Evolutionary conservation across 352 stramenopile genomes (phyloP).

Genomic region (Phytophthora hibernalis): DNA sequence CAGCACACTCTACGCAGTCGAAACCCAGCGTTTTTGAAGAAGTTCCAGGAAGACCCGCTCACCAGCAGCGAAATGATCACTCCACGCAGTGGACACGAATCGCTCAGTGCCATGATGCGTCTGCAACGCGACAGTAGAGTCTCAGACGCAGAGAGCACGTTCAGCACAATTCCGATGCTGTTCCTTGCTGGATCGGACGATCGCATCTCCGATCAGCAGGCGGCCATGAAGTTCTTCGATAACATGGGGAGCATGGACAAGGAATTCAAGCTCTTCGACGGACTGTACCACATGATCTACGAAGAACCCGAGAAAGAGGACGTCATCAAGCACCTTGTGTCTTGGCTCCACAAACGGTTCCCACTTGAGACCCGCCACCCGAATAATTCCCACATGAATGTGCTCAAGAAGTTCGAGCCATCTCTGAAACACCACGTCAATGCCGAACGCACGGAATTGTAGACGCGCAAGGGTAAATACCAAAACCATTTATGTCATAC

Average conservation of each 20-base stretch:
- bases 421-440: slow-evolving; percentile 25
- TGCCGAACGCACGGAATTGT: slow-evolving; percentile 33
- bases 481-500: slow-evolving; percentile 19
- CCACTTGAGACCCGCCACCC: slow-evolving; percentile 41
- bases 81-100: slow-evolving; percentile 45
- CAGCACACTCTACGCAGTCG: slow-evolving; percentile 41
- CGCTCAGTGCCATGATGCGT: slow-evolving; percentile 47
- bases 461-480: slow-evolving; percentile 24
- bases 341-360: slow-evolving; percentile 50
- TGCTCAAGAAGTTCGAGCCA: slow-evolving; percentile 29
- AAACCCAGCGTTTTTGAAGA: slow-evolving; percentile 44
- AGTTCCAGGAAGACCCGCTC: slow-evolving; percentile 48
- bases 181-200: slow-evolving; percentile 60
- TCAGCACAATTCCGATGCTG: slow-evolving; percentile 39
- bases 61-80: slow-evolving; percentile 48
- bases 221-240: slow-evolving; percentile 49
- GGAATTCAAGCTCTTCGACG: slow-evolving; percentile 67
- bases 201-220: slow-evolving; percentile 49
- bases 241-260: slow-evolving; percentile 61
- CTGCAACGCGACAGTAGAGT: slow-evolving; percentile 41
- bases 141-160: slow-evolving; percentile 12
- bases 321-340: slow-evolving; percentile 53
- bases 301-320: slow-evolving; percentile 66
- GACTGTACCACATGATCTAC: slow-evolving; percentile 70
- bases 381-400: slow-evolving; percentile 26